Evolutionary conservation across 345 rosid genomes (phyloP), one percentile per base, ranked within the genome.

Genomic region (Adansonia digitata): DNA sequence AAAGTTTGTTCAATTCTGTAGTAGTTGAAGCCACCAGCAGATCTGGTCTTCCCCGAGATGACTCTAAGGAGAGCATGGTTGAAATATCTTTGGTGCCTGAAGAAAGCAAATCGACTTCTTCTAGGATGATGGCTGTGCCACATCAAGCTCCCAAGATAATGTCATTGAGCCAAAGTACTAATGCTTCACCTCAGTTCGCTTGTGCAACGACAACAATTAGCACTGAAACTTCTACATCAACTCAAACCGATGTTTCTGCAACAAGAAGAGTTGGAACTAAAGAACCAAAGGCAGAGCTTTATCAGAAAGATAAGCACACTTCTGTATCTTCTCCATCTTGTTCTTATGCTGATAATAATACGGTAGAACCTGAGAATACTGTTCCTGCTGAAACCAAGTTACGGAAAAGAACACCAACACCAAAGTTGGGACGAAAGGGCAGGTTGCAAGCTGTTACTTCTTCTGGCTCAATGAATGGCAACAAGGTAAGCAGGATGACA

Each of bases 1-100:
- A 86, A 87, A 88, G 82, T 76, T 85, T 90, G 80, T 94, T 90
- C 79, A 82, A 84, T 65, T 78, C 92, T 7, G 93, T 87, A 61
- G 85, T 90, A 67, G 86, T 83, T 68, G 97, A 94, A 65, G 78
- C 84, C 45, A 27, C 81, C 3, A 74, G 83, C 56, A 84, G 82
- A 72, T 78, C 91, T 64, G 89, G 85, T 66, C n/a, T 72, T 74
- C 72, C 81, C 64, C 20, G 52, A 37, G 88, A 67, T 71, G 86
- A 80, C 81, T 84, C 80, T 49, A 89, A 88, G 74, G 80, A 82
- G 18, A 77, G 80, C 15, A 66, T 86, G 84, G 82, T 88, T 76
- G 94, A 85, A 77, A 62, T 88, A 76, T 87, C 88, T 55, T 74
- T 92, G 81, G 86, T 82, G 34, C 86, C 92, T 0, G 89, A 88